phyloP scores from a whole-genome alignment of 129 eudicot species.

The Ambrosia trifida region DNA sequence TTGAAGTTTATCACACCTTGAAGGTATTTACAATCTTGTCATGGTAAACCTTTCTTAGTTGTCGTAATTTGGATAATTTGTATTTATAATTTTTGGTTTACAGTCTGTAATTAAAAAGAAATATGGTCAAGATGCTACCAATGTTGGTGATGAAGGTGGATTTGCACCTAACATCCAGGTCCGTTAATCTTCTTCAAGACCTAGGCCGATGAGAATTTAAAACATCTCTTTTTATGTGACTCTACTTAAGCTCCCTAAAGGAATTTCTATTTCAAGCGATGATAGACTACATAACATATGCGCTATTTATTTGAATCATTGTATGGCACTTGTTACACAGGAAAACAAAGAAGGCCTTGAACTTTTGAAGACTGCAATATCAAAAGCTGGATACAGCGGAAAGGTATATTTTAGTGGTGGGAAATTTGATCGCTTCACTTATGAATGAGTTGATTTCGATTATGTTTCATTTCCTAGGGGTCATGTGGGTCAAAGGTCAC shows the following conservation, averaged over 20 bases:
- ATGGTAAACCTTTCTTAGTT: background rate
- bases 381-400: constrained; percentile 61
- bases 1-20: constrained; percentile 51
- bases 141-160: constrained; percentile 69
- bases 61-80: too few species aligned
- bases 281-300: background rate
- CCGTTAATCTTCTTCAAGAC: background rate
- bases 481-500: background rate
- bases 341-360: constrained; percentile 64
- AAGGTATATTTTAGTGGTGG: constrained; percentile 27
- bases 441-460: background rate
- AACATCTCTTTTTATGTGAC: background rate
- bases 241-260: background rate
- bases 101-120: constrained; percentile 61
- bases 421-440: background rate
- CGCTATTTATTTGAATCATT: background rate
- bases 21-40: constrained; percentile 30
- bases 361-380: constrained; percentile 61
- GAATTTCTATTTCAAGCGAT: background rate
- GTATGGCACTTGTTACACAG: constrained; percentile 24
- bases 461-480: background rate
- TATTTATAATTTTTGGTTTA: constrained; percentile 13
- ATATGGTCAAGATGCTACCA: constrained; percentile 64
- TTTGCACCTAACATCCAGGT: constrained; percentile 66
- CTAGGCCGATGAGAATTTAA: background rate